Evolutionary conservation across 139 green algal genomes (phyloP), one percentile per base, ranked within the genome.

Genomic region (Volvox africanus): DNA sequence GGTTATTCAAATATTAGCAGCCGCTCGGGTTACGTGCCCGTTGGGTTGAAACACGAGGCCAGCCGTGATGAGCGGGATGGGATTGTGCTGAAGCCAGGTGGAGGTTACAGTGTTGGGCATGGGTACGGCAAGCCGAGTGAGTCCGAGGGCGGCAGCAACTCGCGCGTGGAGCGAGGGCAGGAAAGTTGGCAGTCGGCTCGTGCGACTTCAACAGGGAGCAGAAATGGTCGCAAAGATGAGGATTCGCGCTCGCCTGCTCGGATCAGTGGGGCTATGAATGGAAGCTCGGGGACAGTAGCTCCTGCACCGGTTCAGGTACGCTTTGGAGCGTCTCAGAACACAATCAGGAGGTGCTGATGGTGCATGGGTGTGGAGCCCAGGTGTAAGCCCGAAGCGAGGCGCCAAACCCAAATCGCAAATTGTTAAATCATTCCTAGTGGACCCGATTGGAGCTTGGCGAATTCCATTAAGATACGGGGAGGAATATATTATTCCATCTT

Each of bases 21-120:
- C 18, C 30, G 82, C 3, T 77, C 82, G 5, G 61, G 82, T 33
- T 87, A 87, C 30, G 82, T 77, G 18, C 82, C 82, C 17, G 61
- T 33, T 9, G 61, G 32, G 28, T 30, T 71, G 28, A 44, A 71
- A 19, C 80, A 28, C 80, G 24, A 9, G 12, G 80, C 24, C 80
- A 5, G 78, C 78, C 26, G 50, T 44, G 50, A 71, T 50, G 80
- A 86, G 50, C 50, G 50, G 2, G 80, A 84, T 33, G 22, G 14
- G 20, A 86, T 77, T 13, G 75, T 62, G 19, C 55, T 87, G 19
- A 87, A 77, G 82, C 82, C 82, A 14, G 82, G 18, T 16, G 82
- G 82, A 11, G 61, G 32, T 13, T 78, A 61, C 61, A 67, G 55
- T 62, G 32, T 0, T 19, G 32, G 62, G 19, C 17, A 61, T 20